Base-by-base conservation (phyloP, 2,329 filamentous ascomycete genomes). In the Cordyceps militaris region DNA sequence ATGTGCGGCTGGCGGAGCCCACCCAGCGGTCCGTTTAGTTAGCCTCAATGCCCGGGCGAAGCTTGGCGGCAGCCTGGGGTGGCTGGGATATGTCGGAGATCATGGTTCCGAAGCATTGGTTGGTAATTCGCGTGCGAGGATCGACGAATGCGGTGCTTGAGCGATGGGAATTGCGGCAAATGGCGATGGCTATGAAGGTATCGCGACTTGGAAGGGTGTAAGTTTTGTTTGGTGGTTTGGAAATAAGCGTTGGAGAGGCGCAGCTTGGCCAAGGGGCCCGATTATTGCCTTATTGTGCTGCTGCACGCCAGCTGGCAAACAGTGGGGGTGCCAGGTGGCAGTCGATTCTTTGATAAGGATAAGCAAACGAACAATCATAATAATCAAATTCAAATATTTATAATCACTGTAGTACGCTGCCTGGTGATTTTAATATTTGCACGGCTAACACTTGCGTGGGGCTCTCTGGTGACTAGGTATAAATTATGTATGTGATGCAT, bases 1-100 rank as follows among this genome's bases (percentile, higher is more conserved):
- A 28, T 19, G 38, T 55, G 52, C 14, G 47, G 52, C 52, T 19
- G 47, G 52, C 52, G 52, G 52, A 55, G 52, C 51, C 26, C n/a
- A 8, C 11, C 32, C 24, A 26, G 32, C 48, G 32, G 42, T 44
- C 52, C 40, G 28, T 38, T 32, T n/a, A 40, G 38, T 32, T 52
- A 44, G 43, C 40, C 26, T 21, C 40, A 23, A 36, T 38, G 28
- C 36, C 38, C 21, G 21, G 40, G 42, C 43, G 52, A 16, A 38
- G 32, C 52, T 55, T 55, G 52, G 52, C 42, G 47, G 47, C 21
- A 55, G 43, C 42, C 16, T 4, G 50, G 36, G 50, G 48, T 55
- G 52, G 52, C 52, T 55, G 52, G 42, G 30, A 30, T 26, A n/a
- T 21, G 23, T 32, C 23, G 14, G 32, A 30, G 23, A 21, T 28